Base-by-base conservation (phyloP, 2,329 filamentous ascomycete species). In the Chalara sp. region DNA sequence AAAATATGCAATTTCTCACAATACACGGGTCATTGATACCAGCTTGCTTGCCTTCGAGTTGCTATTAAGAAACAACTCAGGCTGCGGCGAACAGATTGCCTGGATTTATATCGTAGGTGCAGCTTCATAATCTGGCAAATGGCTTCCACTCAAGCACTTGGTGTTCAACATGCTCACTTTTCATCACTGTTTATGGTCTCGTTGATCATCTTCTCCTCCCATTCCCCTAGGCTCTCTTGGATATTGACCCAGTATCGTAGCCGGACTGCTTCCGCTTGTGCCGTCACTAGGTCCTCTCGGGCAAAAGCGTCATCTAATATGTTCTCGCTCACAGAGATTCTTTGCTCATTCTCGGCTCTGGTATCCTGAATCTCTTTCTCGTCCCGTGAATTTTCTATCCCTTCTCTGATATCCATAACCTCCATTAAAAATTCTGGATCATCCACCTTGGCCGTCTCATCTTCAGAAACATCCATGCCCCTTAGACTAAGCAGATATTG, bases 211-310 rank as follows among this genome's bases (percentile, higher is more conserved):
- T 89, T 91, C 61, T 76, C 81, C 74, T 96, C 89, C 91, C 92
- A 96, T 56, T 84, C 80, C 65, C 86, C 75, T 63, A 96, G 72
- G 44, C 83, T 87, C 68, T 95, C 86, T 55, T 82, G 78, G 54
- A 97, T 84, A 69, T 91, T 96, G 50, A 86, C 78, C 92, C 92
- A 96, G 72, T 96, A 97, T 67, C 89, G 76, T 71, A 96, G 69
- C 67, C 79, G 76, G 1, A 96, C 82, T 44, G 84, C 83, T 76
- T 95, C 89, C 54, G 65, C 69, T 69, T 79, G 83, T 12, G 90
- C 92, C 6, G 55, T 69, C 40, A 83, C 76, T 39, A 87, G 65
- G 64, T 92, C 80, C 46, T 85, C 86, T 6, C 67, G 61, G 55
- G 71, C 74, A 64, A 97, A 92, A 1, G 83, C 80, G 49, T 67